phyloP scores from a whole-genome alignment of 371 early-diverging fungal species.

The Zopfochytrium polystomum region DNA sequence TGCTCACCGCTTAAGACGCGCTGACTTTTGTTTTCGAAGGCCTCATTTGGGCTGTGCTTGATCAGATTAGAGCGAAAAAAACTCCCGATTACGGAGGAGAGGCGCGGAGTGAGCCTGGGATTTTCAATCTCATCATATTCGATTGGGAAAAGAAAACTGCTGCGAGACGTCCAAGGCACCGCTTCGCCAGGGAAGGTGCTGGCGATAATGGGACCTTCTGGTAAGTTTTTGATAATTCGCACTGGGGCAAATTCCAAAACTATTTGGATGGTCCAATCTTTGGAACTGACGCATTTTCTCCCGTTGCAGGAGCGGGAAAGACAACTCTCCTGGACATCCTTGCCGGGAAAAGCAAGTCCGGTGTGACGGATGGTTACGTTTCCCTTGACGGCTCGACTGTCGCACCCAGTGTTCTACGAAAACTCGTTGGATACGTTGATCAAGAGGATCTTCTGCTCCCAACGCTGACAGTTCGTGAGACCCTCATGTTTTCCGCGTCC shows the following conservation, averaged over 20 bases:
- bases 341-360: slow-evolving; percentile 75
- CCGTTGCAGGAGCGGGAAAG: slow-evolving; percentile 64
- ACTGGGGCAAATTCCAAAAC: neutral
- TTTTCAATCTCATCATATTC: slow-evolving; percentile 24
- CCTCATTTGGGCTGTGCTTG: slow-evolving; percentile 22
- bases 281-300: neutral
- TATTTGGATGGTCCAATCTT: neutral
- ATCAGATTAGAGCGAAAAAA: slow-evolving; percentile 12
- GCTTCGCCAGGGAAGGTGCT: slow-evolving; percentile 76
- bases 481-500: slow-evolving; percentile 80
- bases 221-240: slow-evolving; percentile 18
- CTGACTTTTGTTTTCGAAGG: slow-evolving; percentile 4
- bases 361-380: slow-evolving; percentile 64
- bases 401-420: neutral
- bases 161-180: slow-evolving; percentile 64
- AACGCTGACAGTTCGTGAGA: slow-evolving; percentile 86
- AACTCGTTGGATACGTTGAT: slow-evolving; percentile 74
- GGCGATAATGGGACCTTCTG: slow-evolving; percentile 72
- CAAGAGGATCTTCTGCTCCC: slow-evolving; percentile 87
- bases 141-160: slow-evolving; percentile 41
- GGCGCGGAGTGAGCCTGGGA: slow-evolving; percentile 27
- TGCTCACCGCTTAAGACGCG: neutral
- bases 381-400: slow-evolving; percentile 59
- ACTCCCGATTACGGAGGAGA: slow-evolving; percentile 20
- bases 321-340: slow-evolving; percentile 85